Evolutionary conservation across 2,329 filamentous ascomycete species (phyloP).

Genomic region (Diaporthe capsici): DNA sequence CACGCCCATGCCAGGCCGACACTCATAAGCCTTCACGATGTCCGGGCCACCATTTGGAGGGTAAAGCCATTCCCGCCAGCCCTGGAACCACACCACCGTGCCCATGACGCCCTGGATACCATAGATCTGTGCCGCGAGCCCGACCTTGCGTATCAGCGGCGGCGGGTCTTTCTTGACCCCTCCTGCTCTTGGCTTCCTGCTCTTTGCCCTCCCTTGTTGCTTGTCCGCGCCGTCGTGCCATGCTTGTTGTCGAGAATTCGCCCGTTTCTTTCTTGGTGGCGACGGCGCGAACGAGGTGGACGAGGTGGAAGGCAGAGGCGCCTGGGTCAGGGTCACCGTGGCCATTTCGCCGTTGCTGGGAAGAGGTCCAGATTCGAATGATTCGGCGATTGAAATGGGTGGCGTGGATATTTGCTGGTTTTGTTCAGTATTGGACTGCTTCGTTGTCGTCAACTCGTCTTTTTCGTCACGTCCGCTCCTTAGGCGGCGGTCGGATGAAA

Average conservation of each 20-base stretch:
- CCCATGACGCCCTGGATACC: constrained; percentile 28
- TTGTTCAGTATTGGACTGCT: not conserved
- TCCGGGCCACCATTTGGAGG: constrained; percentile 28
- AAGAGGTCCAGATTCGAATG: not conserved
- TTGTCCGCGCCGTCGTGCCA: constrained; percentile 27
- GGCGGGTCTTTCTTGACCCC: constrained; percentile 30
- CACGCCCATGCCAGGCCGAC: constrained; percentile 23
- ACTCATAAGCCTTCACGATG: constrained; percentile 37
- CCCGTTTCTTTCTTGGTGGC: not conserved
- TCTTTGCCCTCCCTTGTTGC: not conserved
- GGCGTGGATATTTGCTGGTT: not conserved
- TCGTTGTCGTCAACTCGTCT: not conserved
- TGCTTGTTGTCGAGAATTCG: constrained; percentile 4
- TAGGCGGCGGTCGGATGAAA: constrained; percentile 35
- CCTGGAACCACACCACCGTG: constrained; percentile 34
- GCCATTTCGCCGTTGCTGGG: not conserved
- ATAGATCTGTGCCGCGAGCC: constrained; percentile 36
- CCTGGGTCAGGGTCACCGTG: not conserved
- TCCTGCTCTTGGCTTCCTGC: not conserved
- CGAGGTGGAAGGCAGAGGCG: not conserved
- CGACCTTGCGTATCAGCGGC: constrained; percentile 36
- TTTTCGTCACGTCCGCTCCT: not conserved
- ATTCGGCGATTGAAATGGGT: not conserved
- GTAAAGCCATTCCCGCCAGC: constrained; percentile 38
- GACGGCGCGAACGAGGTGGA: not conserved